Percentiles rank a stretch among this genome's conserved stretches.
Evolutionary conservation across 1,284 basidiomycete species (phyloP).

Genomic region (Ustilago trichophora): DNA sequence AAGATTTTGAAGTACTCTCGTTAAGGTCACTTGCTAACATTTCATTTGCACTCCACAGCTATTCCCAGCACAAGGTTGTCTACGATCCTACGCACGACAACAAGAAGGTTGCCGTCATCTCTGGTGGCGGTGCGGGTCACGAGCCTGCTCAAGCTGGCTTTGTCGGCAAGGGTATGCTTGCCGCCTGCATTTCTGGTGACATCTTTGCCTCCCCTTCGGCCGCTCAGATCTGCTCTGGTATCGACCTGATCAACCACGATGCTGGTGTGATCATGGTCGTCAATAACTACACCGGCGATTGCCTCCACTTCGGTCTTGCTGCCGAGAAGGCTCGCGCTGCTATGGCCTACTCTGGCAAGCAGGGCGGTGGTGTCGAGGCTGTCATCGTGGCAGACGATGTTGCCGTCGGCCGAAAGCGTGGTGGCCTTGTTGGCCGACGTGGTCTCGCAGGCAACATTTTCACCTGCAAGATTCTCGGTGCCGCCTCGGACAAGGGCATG

Average conservation of each 20-base stretch:
- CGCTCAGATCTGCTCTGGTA: constrained; percentile 68
- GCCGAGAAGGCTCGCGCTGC: constrained; percentile 65
- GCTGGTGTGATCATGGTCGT: constrained; percentile 67
- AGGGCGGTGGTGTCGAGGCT: constrained; percentile 68
- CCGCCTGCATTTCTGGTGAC: constrained; percentile 69
- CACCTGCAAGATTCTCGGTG: constrained; percentile 64
- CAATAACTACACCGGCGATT: constrained; percentile 69
- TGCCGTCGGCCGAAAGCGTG: constrained; percentile 68
- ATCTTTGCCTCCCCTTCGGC: constrained; percentile 71
- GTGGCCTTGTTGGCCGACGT: constrained; percentile 69
- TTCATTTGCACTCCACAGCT: constrained; percentile 33
- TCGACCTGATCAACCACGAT: constrained; percentile 68
- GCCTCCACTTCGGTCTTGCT: constrained; percentile 69
- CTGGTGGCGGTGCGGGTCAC: constrained; percentile 69
- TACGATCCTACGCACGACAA: constrained; percentile 63
- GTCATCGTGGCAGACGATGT: constrained; percentile 70
- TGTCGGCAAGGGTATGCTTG: constrained; percentile 68
- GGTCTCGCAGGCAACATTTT: constrained; percentile 69
- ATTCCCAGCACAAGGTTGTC: constrained; percentile 63
- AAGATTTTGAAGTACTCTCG: no score
- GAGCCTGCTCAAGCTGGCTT: constrained; percentile 68
- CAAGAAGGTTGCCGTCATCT: constrained; percentile 68
- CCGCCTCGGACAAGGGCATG: constrained; percentile 56
- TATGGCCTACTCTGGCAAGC: constrained; percentile 52
- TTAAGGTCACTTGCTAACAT: not conserved